These are phyloP conservation scores for Saccharomycopsis oosterbeekiorum DNA, from an alignment of 805 yeast species.

Conservation along the genomic window DNA sequence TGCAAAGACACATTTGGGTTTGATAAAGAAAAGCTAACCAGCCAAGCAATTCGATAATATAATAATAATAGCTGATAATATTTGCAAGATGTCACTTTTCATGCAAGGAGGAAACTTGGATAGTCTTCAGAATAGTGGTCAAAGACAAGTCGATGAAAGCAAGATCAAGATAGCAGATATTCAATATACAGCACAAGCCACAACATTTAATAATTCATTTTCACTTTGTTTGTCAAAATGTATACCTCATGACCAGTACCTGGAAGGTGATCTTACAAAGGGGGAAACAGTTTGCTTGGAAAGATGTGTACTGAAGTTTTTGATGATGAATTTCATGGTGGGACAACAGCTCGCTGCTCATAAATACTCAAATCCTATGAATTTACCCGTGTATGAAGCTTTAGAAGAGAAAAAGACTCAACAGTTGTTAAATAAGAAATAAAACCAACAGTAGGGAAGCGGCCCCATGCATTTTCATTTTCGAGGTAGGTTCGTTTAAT, in stretches of 20 bases:
- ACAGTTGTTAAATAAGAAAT: not conserved
- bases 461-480: no score
- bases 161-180: constrained; percentile 54
- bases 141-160: constrained; percentile 45
- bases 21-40: no score
- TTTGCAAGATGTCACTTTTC: not conserved
- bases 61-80: not conserved
- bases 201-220: constrained; percentile 34
- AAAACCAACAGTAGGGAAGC: no score
- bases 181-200: constrained; percentile 56
- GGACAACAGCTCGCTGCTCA: constrained; percentile 33
- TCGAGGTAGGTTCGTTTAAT: no score
- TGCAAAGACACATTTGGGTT: no score
- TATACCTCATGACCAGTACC: constrained; percentile 63
- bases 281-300: constrained; percentile 80
- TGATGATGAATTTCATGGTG: constrained; percentile 55
- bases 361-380: constrained; percentile 35
- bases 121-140: constrained; percentile 20
- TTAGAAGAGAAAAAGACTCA: not conserved
- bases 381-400: constrained; percentile 31
- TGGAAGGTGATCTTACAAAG: constrained; percentile 73
- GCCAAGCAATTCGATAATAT: not conserved
- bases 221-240: constrained; percentile 59
- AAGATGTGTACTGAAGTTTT: constrained; percentile 78
- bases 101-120: constrained; percentile 24